Percentiles rank a stretch among this genome's conserved stretches.
These are phyloP conservation scores for Cutaneotrichosporon sp. DNA, from an alignment of 1,284 basidiomycete species.

Conservation along the genomic window DNA sequence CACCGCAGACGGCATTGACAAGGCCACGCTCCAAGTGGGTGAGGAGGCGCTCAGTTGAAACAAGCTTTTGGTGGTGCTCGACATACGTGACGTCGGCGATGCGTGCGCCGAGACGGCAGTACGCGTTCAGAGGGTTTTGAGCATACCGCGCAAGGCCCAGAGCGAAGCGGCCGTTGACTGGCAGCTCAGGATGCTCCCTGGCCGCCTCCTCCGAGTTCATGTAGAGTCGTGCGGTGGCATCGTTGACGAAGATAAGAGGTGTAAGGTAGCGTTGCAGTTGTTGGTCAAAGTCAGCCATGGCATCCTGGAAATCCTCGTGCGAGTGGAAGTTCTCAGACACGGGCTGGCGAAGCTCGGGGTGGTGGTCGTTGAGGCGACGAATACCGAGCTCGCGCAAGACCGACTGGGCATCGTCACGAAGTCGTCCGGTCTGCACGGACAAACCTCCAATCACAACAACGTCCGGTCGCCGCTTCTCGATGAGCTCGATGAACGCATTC, in stretches of 20 bases:
- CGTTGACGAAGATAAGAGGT: constrained; percentile 77
- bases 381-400: constrained; percentile 45
- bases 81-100: constrained; percentile 74
- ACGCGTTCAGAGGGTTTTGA: constrained; percentile 92
- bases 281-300: constrained; percentile 30
- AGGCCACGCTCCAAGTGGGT: constrained; percentile 77
- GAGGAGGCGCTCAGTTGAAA: constrained; percentile 66
- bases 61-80: constrained; percentile 80
- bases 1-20: constrained; percentile 82
- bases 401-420: constrained; percentile 56
- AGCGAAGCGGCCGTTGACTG: constrained; percentile 83
- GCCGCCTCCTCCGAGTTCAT: constrained; percentile 82
- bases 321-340: constrained; percentile 29
- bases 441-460: constrained; percentile 87
- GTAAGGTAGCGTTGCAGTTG: constrained; percentile 46
- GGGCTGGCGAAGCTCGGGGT: constrained; percentile 30
- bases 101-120: constrained; percentile 76
- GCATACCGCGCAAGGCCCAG: constrained; percentile 88
- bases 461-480: constrained; percentile 77
- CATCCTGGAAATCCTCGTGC: constrained; percentile 36
- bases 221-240: constrained; percentile 91
- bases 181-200: constrained; percentile 78
- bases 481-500: constrained; percentile 68
- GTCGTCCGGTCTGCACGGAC: constrained; percentile 62
- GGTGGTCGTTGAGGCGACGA: constrained; percentile 3